Evolutionary conservation across 2,329 filamentous ascomycete genomes (phyloP), one percentile per base, ranked within the genome.

Genomic region (Hansfordia pulvinata): DNA sequence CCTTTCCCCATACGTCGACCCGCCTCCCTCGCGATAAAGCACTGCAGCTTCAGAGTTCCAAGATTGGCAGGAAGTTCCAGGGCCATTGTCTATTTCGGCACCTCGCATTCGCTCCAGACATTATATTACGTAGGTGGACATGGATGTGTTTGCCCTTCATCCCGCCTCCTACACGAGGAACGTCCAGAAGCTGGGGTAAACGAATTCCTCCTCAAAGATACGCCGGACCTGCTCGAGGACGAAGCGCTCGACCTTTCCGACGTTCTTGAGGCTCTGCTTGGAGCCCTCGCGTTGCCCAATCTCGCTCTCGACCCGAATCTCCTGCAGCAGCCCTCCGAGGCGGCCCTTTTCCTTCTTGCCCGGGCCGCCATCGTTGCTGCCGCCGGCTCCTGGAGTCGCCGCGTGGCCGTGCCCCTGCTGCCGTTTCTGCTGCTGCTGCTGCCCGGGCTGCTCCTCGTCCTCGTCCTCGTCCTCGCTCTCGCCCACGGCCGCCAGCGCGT

Each of bases 181-280:
- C 1, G 88, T 96, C 86, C 88, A 96, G 54, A 92, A 96, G 53
- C 86, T 94, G 23, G 90, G 90, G 56, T 93, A 96, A 35, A 96
- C 86, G 56, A 96, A 90, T 52, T 98, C 90, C 48, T 96, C 90
- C 54, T 98, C 90, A 45, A 98, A 96, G 41, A 98, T 96, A 45
- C 85, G 72, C 47, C 88, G 75, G 35, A 98, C 90, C 54, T 96
- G 88, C 50, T 96, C 88, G 32, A 98, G 64, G 30, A 98, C 84
- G 50, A 98, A 98, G 43, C 84, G 80, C 59, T 98, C 90, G 31
- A 98, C 90, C 62, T 98, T 98, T 32, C 90, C 88, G 26, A 98
- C 88, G 50, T 98, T 98, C 64, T 94, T 96, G 33, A 98, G 58
- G 24, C 88, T 90, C 57, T 94, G 88, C 56, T 90, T 93, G 15